Evolutionary conservation across 2,329 filamentous ascomycete species (phyloP).

Genomic region (Blastomyces percursus): DNA sequence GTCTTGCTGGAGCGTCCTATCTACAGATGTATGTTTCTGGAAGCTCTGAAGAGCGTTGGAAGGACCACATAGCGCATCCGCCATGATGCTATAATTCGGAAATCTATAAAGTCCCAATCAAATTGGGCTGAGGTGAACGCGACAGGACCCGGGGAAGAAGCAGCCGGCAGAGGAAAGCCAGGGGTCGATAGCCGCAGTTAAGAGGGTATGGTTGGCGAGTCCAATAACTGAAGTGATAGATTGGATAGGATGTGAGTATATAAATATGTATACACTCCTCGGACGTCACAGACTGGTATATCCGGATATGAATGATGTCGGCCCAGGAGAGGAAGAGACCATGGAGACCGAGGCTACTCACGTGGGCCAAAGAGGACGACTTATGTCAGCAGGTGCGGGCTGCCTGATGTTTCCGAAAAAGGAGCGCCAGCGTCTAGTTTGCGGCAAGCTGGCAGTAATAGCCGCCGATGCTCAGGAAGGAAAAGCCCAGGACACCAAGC

Average conservation of each 20-base stretch:
- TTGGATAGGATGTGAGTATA: not conserved
- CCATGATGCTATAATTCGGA: slow-evolving; percentile 39
- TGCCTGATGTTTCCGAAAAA: not conserved
- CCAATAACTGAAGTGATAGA: not conserved
- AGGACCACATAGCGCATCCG: slow-evolving; percentile 60
- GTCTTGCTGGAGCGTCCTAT: slow-evolving; percentile 64
- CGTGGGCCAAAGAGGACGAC: not conserved
- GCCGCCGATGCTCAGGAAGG: not conserved
- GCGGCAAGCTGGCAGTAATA: not conserved
- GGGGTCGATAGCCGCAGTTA: not conserved
- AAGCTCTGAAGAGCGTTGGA: slow-evolving; percentile 66
- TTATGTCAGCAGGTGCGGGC: not conserved
- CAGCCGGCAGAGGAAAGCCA: not conserved
- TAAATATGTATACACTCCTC: not conserved
- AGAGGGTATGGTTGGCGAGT: not conserved
- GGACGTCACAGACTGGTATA: not conserved
- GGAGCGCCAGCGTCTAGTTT: not conserved
- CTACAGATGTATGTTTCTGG: slow-evolving; percentile 56
- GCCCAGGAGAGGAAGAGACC: not conserved
- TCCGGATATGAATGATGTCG: not conserved
- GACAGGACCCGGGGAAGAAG: not conserved
- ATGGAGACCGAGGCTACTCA: not conserved
- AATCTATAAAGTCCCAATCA: not conserved
- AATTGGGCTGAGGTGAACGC: not conserved
- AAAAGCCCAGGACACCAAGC: not conserved